Percentiles rank a stretch among this genome's conserved stretches.
Conservation (phyloP, 495 filamentous ascomycete genomes). For the Penicillium fimorum region DNA sequence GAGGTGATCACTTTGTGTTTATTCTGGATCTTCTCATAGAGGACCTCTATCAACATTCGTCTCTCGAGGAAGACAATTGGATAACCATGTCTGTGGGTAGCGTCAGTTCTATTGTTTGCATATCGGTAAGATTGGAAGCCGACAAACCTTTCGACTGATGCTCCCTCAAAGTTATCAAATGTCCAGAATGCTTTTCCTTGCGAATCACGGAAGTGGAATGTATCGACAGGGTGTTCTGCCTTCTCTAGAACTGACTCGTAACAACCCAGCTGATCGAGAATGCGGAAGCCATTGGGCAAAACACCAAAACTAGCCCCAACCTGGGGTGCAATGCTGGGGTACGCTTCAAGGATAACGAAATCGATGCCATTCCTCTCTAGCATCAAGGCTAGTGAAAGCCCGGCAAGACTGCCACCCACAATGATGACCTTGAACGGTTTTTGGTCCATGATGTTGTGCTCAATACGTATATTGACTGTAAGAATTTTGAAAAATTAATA, state of each 20-base stretch:
- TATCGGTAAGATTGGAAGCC: background rate
- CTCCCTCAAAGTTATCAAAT: constrained; percentile 8
- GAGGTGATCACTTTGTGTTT: constrained; percentile 34
- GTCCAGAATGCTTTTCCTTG: constrained; percentile 11
- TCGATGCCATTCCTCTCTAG: constrained; percentile 48
- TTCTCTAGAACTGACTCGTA: constrained; percentile 25
- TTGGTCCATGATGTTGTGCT: background rate
- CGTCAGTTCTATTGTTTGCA: background rate
- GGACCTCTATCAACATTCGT: constrained; percentile 28
- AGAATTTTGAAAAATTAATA: background rate
- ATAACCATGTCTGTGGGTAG: constrained; percentile 19
- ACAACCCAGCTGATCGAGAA: constrained; percentile 49
- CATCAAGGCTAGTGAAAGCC: constrained; percentile 48
- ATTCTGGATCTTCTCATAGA: constrained; percentile 38
- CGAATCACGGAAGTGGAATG: constrained; percentile 17
- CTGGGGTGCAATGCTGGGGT: constrained; percentile 35
- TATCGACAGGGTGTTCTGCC: constrained; percentile 21
- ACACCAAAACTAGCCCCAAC: constrained; percentile 43
- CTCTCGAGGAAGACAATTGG: constrained; percentile 29
- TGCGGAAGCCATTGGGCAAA: constrained; percentile 33
- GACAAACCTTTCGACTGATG: constrained; percentile 9
- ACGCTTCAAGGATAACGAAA: constrained; percentile 49
- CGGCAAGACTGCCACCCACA: constrained; percentile 51
- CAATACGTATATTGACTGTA: background rate
- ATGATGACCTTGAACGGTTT: constrained; percentile 46